A percentile compares a stretch with the other conserved stretches of the same genome.
Evolutionary conservation across 805 yeast species (phyloP).

Genomic region (Huiozyma sinensis): DNA sequence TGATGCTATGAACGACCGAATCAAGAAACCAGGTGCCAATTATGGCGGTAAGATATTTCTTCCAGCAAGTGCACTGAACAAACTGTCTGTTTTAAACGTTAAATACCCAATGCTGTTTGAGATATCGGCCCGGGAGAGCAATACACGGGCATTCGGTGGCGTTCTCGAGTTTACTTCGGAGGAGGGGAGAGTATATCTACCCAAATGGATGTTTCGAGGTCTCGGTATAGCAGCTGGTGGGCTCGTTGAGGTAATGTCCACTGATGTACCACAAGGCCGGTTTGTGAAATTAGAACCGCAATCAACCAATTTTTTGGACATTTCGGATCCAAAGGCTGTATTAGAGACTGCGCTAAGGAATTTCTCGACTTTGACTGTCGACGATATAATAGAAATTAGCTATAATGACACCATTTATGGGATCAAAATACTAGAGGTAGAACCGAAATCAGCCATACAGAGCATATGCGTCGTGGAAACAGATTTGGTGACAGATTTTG

Average conservation of each 20-base stretch:
- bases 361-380: slow-evolving; percentile 76
- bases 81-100: slow-evolving; percentile 80
- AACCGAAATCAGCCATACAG: slow-evolving; percentile 53
- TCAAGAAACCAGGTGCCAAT: slow-evolving; percentile 66
- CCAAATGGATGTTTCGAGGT: slow-evolving; percentile 93
- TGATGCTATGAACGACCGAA: slow-evolving; percentile 73
- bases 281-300: slow-evolving; percentile 95
- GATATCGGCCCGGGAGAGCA: slow-evolving; percentile 54
- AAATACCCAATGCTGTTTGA: slow-evolving; percentile 94
- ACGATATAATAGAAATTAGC: slow-evolving; percentile 73
- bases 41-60: slow-evolving; percentile 92
- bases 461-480: slow-evolving; percentile 95
- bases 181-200: slow-evolving; percentile 90
- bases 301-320: slow-evolving; percentile 83
- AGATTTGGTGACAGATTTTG: slow-evolving; percentile 93
- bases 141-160: slow-evolving; percentile 71
- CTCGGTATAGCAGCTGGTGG: slow-evolving; percentile 66
- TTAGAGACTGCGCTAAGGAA: slow-evolving; percentile 83
- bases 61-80: slow-evolving; percentile 87
- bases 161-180: slow-evolving; percentile 94
- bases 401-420: slow-evolving; percentile 73
- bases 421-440: slow-evolving; percentile 76
- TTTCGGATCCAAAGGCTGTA: slow-evolving; percentile 93
- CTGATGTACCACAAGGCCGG: slow-evolving; percentile 74
- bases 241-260: slow-evolving; percentile 60